phyloP scores from a whole-genome alignment of 352 stramenopile species.

The Phytophthora melonis region DNA sequence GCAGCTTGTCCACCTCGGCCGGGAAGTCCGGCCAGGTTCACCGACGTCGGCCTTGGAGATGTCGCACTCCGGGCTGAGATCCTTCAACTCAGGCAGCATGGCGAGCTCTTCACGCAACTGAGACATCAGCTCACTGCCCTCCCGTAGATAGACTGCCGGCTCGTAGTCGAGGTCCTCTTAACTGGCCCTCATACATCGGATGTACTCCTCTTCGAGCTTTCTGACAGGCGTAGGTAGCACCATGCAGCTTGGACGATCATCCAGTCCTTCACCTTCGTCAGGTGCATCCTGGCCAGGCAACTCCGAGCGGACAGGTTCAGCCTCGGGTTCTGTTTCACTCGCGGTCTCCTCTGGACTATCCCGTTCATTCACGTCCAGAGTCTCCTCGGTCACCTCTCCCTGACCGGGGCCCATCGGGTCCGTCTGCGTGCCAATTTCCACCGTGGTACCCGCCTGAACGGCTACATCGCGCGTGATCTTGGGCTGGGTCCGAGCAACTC shows the following conservation, averaged over 20 bases:
- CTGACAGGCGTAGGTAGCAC: not conserved
- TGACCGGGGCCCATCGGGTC: no score
- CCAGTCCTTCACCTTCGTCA: not conserved
- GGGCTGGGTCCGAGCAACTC: no score
- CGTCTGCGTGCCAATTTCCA: no score
- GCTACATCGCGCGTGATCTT: no score
- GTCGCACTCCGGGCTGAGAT: not conserved
- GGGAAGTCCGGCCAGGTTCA: not conserved
- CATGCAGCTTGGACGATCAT: not conserved
- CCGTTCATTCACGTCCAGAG: no score
- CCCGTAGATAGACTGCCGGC: conserved; percentile 2
- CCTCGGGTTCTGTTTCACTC: no score
- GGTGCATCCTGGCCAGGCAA: not conserved
- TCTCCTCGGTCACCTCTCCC: no score
- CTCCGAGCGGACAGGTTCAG: not conserved
- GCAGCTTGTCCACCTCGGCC: not conserved
- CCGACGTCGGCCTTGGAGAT: conserved; percentile 1
- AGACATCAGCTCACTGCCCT: conserved; percentile 7
- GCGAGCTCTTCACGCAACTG: conserved; percentile 2
- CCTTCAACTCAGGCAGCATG: conserved; percentile 2
- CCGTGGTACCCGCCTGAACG: no score
- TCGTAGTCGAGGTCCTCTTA: not conserved
- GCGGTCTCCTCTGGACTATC: no score
- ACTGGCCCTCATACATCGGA: not conserved
- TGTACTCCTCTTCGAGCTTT: not conserved